Base-by-base conservation (phyloP, 495 filamentous ascomycete genomes). In the Podospora fimiseda region DNA sequence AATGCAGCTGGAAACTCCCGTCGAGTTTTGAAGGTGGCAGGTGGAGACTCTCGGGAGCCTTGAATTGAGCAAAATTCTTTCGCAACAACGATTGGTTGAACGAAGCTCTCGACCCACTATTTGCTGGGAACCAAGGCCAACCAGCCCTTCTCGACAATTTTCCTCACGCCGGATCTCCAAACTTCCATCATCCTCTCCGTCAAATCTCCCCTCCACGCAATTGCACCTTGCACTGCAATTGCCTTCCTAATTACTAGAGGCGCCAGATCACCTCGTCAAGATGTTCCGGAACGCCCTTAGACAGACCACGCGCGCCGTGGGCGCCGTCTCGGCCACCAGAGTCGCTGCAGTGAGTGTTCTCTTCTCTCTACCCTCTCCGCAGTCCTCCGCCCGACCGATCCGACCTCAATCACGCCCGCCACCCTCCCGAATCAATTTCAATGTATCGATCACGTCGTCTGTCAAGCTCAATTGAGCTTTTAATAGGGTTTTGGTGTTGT, bases 251-350 rank as follows among this genome's bases (percentile, higher is more conserved):
- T 47, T 51, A 55, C 53, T 49, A 57, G 68, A 61, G 65, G 63
- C 70, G 54, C 59, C 60, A 66, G 56, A 72, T 55, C 27, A 57
- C 67, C 63, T 68, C 66, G 64, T 50, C 63, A 75, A 65, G 61
- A 96, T 98, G 93, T 92, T 97, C 82, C 89, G 90, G 75, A 95
- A 88, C 86, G 91, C 91, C 81, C 80, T 96, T 76, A 83, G 90
- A 75, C 90, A 93, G 80, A 90, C 89, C 71, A 86, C 85, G 80
- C 89, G 90, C 79, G 85, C 86, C 76, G 86, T 93, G 74, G 89
- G 88, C 76, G 90, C 87, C 74, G 80, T 92, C 78, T 88, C 90
- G 86, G 86, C 88, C 68, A 78, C 85, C 64, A 87, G 90, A 80
- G 81, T 92, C 79, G 84, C 82, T 69, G 85, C 85, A 78, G 92